Evolutionary conservation across 2,329 filamentous ascomycete genomes (phyloP).

Genomic region (Mycogone perniciosa): DNA sequence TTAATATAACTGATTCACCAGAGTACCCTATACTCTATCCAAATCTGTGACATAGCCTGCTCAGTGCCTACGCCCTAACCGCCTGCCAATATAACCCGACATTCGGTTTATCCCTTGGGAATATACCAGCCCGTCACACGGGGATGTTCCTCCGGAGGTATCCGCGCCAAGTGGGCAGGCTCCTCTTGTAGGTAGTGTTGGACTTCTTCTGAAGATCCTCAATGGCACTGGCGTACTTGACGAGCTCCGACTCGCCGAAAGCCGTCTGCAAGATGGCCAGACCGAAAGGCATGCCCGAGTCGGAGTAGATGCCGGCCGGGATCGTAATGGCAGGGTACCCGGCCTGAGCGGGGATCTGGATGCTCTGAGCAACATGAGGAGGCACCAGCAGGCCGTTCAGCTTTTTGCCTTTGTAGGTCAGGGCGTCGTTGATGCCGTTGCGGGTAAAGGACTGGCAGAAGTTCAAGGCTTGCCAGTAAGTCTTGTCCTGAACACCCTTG

Average conservation of each 20-base stretch:
- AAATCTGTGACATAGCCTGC: too few species aligned
- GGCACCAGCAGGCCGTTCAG: slow-evolving; percentile 63
- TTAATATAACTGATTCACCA: too few species aligned
- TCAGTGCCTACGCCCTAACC: too few species aligned
- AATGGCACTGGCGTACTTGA: slow-evolving; percentile 58
- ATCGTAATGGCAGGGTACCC: slow-evolving; percentile 68
- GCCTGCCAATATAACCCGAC: too few species aligned
- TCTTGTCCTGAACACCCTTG: slow-evolving; percentile 55
- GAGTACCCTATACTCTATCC: too few species aligned
- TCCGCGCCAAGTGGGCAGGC: slow-evolving; percentile 45
- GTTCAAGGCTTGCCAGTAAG: slow-evolving; percentile 58
- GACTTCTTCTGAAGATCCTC: slow-evolving; percentile 48
- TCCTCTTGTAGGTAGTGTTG: slow-evolving; percentile 40
- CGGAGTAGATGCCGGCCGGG: slow-evolving; percentile 52
- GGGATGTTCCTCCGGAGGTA: slow-evolving; percentile 43
- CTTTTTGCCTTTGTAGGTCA: slow-evolving; percentile 39
- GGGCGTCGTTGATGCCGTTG: slow-evolving; percentile 63
- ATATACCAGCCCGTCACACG: too few species aligned
- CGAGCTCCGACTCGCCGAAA: slow-evolving; percentile 50
- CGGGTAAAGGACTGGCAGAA: slow-evolving; percentile 56
- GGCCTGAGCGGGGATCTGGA: slow-evolving; percentile 67
- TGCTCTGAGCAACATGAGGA: slow-evolving; percentile 59
- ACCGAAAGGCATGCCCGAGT: slow-evolving; percentile 55
- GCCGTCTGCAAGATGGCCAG: slow-evolving; percentile 54
- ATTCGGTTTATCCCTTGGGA: too few species aligned